A percentile compares a stretch with the other conserved stretches of the same genome.
These are phyloP conservation scores for Tulasnella sp. DNA, from an alignment of 768 basidiomycete genomes.

Conservation along the genomic window DNA sequence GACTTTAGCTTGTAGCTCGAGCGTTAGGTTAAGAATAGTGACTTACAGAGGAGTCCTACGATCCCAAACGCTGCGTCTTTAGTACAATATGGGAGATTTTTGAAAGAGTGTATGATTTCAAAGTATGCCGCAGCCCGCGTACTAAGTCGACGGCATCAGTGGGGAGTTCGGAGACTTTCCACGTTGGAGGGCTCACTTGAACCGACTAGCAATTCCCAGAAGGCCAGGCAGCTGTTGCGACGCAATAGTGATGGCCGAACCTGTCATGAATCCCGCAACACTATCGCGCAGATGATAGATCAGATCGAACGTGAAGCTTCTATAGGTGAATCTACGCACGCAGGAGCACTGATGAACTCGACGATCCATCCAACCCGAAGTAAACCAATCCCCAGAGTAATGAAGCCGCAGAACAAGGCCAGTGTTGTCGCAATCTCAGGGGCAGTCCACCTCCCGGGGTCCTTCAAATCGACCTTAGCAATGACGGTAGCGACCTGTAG, in stretches of 20 bases:
- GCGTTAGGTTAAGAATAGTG: neutral
- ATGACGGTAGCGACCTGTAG: constrained; percentile 53
- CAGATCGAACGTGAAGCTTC: neutral
- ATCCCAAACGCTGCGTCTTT: constrained; percentile 89
- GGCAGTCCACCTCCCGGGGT: constrained; percentile 39
- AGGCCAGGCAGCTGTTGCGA: constrained; percentile 80
- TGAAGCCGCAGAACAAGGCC: constrained; percentile 82
- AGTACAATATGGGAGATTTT: constrained; percentile 55
- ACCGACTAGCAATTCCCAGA: constrained; percentile 68
- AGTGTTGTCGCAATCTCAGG: constrained; percentile 75
- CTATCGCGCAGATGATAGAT: neutral
- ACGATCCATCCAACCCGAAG: constrained; percentile 88
- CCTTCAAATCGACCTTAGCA: constrained; percentile 37
- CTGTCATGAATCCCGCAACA: constrained; percentile 69
- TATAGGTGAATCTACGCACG: constrained; percentile 45
- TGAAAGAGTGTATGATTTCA: constrained; percentile 89
- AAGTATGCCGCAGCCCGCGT: constrained; percentile 75
- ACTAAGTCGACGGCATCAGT: constrained; percentile 30
- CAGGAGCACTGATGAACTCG: constrained; percentile 83
- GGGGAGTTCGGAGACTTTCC: neutral
- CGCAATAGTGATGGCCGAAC: constrained; percentile 88
- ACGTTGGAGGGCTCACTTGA: constrained; percentile 45
- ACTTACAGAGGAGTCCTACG: constrained; percentile 43
- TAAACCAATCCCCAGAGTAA: constrained; percentile 80
- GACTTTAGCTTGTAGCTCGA: neutral